phyloP scores from a whole-genome alignment of 2,329 filamentous ascomycete species.

The Verticillium tricorpus region DNA sequence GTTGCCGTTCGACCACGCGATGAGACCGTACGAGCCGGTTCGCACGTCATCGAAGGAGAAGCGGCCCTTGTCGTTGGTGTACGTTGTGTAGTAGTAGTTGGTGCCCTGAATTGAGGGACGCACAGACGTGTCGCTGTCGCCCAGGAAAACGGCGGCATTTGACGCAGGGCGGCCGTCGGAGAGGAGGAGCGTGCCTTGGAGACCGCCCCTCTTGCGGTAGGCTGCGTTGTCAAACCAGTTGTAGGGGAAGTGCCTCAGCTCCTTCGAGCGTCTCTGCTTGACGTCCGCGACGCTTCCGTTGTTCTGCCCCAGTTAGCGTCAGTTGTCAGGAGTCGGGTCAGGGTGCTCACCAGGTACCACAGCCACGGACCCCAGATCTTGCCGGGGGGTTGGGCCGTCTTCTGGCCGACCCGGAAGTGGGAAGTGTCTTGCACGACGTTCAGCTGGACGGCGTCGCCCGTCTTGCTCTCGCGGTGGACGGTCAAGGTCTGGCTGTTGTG shows the following conservation, averaged over 20 bases:
- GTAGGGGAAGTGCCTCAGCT: slow-evolving; percentile 37
- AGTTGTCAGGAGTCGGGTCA: neutral
- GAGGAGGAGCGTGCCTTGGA: slow-evolving; percentile 33
- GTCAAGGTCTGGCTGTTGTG: slow-evolving; percentile 10
- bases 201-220: slow-evolving; percentile 36
- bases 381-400: slow-evolving; percentile 4
- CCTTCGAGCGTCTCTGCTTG: slow-evolving; percentile 24
- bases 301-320: slow-evolving; percentile 27
- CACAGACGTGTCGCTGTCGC: slow-evolving; percentile 32
- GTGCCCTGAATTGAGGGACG: slow-evolving; percentile 9
- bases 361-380: slow-evolving; percentile 13
- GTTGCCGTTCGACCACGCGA: slow-evolving; percentile 40
- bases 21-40: slow-evolving; percentile 34
- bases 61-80: slow-evolving; percentile 31
- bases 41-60: slow-evolving; percentile 37
- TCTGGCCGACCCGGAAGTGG: slow-evolving; percentile 10
- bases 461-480: slow-evolving; percentile 12
- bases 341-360: slow-evolving; percentile 10
- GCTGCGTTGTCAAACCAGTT: slow-evolving; percentile 34
- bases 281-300: slow-evolving; percentile 35
- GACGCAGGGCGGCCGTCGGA: slow-evolving; percentile 39
- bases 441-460: slow-evolving; percentile 10
- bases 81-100: slow-evolving; percentile 38
- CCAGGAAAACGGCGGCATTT: slow-evolving; percentile 39
- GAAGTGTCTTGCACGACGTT: slow-evolving; percentile 12